Evolutionary conservation across 2,329 filamentous ascomycete species (phyloP), one percentile per base, ranked within the genome.

Genomic region (Calcarisporium arbuscula): DNA sequence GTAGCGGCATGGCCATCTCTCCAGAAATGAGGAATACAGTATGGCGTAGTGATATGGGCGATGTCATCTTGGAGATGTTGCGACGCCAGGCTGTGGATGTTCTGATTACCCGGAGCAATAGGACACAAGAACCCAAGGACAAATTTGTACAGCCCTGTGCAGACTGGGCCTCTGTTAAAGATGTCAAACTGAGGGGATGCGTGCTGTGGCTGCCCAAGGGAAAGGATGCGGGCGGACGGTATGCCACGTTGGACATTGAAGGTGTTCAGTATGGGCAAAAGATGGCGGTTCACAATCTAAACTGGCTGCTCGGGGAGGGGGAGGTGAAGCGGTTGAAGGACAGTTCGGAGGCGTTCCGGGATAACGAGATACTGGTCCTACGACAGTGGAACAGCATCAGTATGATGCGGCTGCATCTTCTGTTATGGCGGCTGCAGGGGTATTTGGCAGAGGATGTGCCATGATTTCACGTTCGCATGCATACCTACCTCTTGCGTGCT

Each of bases 371-470:
- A 15, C 60, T 67, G 34, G 55, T 76, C 39, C 46, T 75, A 35
- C 55, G 48, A 30, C 48, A 52, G 23, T 50, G 59, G 55, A 40
- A 59, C 56, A 45, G 56, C 46, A 41, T 44, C 28, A 54, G 59
- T 23, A 70, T 67, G 7, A 49, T 62, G 16, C 51, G 60, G 11
- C 31, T 76, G 29, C 70, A 76, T 51, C 37, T 66, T 35, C 58
- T 65, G 34, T 57, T 80, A 7, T 80, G 76, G 76, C 71, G 67
- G 41, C 50, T 81, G 8, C 70, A 80, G 40, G 74, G 73, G 2
- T 80, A 74, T 45, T 30, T 76, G 16, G 48, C 46, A 12, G 31
- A 44, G 16, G n/a, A n/a, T n/a, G n/a, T n/a, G n/a, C n/a, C n/a
- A n/a, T n/a, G n/a, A n/a, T n/a, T n/a, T n/a, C n/a, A n/a, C n/a